A percentile compares a stretch with the other conserved stretches of the same genome.
These are phyloP conservation scores for Ceratobasidium sp. DNA, from an alignment of 1,284 basidiomycete genomes.

Conservation along the genomic window DNA sequence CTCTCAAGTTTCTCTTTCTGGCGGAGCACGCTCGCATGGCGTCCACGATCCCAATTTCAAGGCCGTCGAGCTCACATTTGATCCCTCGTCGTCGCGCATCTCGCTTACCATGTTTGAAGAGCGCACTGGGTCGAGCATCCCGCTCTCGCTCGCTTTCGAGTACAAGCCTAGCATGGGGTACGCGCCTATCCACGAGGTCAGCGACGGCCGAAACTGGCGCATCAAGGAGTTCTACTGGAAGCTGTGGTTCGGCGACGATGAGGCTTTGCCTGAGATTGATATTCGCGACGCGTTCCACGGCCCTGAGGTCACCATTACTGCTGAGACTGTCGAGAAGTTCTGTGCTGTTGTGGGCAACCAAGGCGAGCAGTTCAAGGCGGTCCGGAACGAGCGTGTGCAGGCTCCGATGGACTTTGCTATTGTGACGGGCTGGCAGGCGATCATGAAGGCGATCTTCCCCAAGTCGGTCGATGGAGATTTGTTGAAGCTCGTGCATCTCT, in stretches of 20 bases:
- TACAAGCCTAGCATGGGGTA: slow-evolving; percentile 92
- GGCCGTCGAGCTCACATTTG: slow-evolving; percentile 82
- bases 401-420: slow-evolving; percentile 99
- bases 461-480: slow-evolving; percentile 90
- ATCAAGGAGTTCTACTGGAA: slow-evolving; percentile 99
- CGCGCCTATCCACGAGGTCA: slow-evolving; percentile 94
- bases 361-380: slow-evolving; percentile 88
- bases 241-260: slow-evolving; percentile 92
- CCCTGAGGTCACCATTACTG: slow-evolving; percentile 84
- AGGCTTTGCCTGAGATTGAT: slow-evolving; percentile 78
- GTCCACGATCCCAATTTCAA: slow-evolving; percentile 82
- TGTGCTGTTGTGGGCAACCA: slow-evolving; percentile 95
- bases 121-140: slow-evolving; percentile 80
- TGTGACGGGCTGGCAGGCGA: slow-evolving; percentile 97
- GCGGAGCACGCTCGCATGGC: slow-evolving; percentile 86
- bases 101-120: slow-evolving; percentile 88
- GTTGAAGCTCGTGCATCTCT: slow-evolving; percentile 95
- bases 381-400: slow-evolving; percentile 75
- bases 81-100: slow-evolving; percentile 71
- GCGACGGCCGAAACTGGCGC: slow-evolving; percentile 85
- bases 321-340: slow-evolving; percentile 86
- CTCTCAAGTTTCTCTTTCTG: slow-evolving; percentile 74
- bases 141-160: slow-evolving; percentile 84
- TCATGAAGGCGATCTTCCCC: slow-evolving; percentile 99
- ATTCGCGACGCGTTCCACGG: slow-evolving; percentile 85